Base-by-base conservation (phyloP, 192 early-diverging fungal genomes). In the Pilobolus umbonatus region DNA sequence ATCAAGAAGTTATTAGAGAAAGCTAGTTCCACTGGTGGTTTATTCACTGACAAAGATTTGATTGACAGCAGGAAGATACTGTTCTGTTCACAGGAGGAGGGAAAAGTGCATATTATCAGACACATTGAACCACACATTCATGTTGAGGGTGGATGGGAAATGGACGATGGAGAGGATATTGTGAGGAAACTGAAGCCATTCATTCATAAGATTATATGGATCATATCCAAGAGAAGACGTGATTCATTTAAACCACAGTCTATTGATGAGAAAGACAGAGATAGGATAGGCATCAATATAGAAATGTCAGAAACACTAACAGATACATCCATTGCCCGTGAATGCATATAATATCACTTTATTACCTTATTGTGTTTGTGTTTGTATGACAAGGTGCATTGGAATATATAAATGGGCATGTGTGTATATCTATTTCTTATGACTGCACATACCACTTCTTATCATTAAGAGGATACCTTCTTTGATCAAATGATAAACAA, bases 11-110 rank as follows among this genome's bases (percentile, higher is more conserved):
- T 82, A 57, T 63, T 82, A 22, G 59, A 62, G 29, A 71, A 77
- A 19, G 66, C 74, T 1, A 62, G 67, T 35, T 60, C 75, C 24
- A 45, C 64, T 19, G 68, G 64, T 34, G 40, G 50, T 1, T 24
- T 54, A 22, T 36, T 54, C 38, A 19, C 31, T 22, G 19, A 32
- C 24, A 54, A 31, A 5, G 28, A 59, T 19, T 64, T 61, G 30
- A 71, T 91, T 47, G 88, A 89, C 54, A 57, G 59, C 4, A 80
- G 83, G 34, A 82, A 85, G 40, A 59, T 90, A n/a, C 60, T 88
- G 8, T 86, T 85, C 64, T 89, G 86, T 71, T 76, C 79, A 36
- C 81, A 83, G 1, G 80, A 81, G 57, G 73, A 82, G 42, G 87
- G 84, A 1, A 81, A 85, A 25, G 65, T 73, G 15, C 85, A 88